Evolutionary conservation across 768 basidiomycete genomes (phyloP), one percentile per base, ranked within the genome.

Genomic region (Lactarius sp.): DNA sequence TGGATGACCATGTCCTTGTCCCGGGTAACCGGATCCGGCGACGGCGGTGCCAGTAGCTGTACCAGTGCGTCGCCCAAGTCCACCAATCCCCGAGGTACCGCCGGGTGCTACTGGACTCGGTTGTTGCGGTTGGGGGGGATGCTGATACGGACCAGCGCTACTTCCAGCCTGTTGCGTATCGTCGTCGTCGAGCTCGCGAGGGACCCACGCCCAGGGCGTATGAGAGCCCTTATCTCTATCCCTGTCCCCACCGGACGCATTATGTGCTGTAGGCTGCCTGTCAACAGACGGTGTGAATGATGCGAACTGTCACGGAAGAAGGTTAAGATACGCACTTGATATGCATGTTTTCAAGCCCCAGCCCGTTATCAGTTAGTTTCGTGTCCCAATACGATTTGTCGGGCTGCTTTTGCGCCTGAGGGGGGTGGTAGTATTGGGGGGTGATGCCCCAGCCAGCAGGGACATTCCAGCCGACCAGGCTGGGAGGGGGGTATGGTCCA

Each of bases 151-250:
- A 16, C 62, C 16, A 34, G 66, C 34, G 33, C 36, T 56, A 54
- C 59, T 55, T 68, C 12, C 41, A 5, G 60, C 33, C 47, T 52
- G 59, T 59, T 55, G 72, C 52, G 41, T 65, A 66, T 20, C 71
- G 73, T 39, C 76, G 70, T 9, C 70, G 63, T 22, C 85, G 74
- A 61, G 75, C 74, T 41, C 78, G 70, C 31, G 86, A 82, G 72
- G 80, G 22, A 68, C 84, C 88, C 88, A 90, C 60, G 88, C 79
- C 88, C 88, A 90, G 8, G 88, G 88, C 0, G 88, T 89, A 14
- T 80, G 77, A 6, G 77, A 74, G 16, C 73, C 75, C 18, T 75
- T 75, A 20, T 76, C 75, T 52, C 70, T 75, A n/a, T 76, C 75
- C 47, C 71, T 60, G 47, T 18, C 27, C 18, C 3, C 18, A 53